Base-by-base conservation (phyloP, 352 stramenopile species). In the Phytopythium mirpurense region DNA sequence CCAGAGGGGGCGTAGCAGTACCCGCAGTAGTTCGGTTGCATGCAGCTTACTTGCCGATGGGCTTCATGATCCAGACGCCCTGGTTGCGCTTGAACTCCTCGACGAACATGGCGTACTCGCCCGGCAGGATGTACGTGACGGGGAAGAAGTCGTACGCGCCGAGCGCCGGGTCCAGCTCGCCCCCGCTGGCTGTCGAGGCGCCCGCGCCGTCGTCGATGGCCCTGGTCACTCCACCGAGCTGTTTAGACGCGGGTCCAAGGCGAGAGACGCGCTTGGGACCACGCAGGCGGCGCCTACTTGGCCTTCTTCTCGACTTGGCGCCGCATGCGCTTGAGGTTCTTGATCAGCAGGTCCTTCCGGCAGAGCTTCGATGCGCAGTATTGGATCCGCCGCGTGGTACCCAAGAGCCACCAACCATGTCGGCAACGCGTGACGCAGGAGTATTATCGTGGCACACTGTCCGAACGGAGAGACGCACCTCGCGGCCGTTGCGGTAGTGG, bases 31-130 rank as follows among this genome's bases (percentile, higher is more conserved):
- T n/a, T n/a, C n/a, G n/a, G n/a, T n/a, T n/a, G 35, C 29, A 7
- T 3, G 34, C 42, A 77, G n/a, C 77, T 41, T 62, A 90, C 74
- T 89, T 95, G 41, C 93, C 92, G 23, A 96, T 97, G 10, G 93
- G 93, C 63, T 98, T 98, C 93, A 98, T 98, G 64, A 98, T 98
- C 93, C 93, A 98, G 2, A 97, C 79, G 32, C 90, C 93, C 37
- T 90, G 77, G 51, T 74, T 87, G 18, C 87, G 72, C 56, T 97
- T 97, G 51, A 97, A 98, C 51, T 97, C 89, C 69, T 98, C 91
- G 1, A 98, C 86, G 59, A 98, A 98, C 62, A 98, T 88, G 19
- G 83, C 84, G 59, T 98, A 98, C 47, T 98, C 91, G 4, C 86
- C 78, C 4, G 93, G 92, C n/a, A 98, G 72, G 48, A 97, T 96